Percentiles rank a stretch among this genome's conserved stretches.
These are phyloP conservation scores for Cupressus sempervirens DNA, from an alignment of 75 land plant species.

Conservation along the genomic window DNA sequence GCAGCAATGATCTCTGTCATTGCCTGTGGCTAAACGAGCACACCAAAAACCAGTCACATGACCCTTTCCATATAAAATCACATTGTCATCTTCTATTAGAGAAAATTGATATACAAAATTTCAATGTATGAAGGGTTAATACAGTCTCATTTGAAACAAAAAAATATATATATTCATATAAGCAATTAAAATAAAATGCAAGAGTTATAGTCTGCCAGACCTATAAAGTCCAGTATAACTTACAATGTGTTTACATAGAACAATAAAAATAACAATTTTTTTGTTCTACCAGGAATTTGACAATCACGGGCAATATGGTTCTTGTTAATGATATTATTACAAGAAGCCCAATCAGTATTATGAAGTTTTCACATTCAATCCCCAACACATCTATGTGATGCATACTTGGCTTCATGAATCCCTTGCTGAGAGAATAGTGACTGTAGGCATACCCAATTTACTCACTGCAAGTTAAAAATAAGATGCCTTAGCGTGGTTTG, in stretches of 20 bases:
- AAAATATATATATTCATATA: too few species aligned
- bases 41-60: neutral
- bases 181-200: neutral
- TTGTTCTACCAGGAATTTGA: neutral
- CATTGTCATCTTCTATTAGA: too few species aligned
- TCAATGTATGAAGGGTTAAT: too few species aligned
- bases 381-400: neutral
- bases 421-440: neutral
- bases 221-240: neutral
- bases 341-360: neutral
- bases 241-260: neutral
- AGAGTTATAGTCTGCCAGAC: neutral
- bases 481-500: constrained; percentile 17
- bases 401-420: too few species aligned
- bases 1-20: too few species aligned
- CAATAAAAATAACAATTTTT: neutral
- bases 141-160: too few species aligned
- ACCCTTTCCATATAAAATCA: neutral
- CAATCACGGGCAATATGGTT: neutral
- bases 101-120: neutral
- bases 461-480: neutral
- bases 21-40: too few species aligned
- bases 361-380: neutral
- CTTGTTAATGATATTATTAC: neutral
- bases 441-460: neutral